Evolutionary conservation across 2,329 filamentous ascomycete species (phyloP), one percentile per base, ranked within the genome.

Genomic region (Grosmannia huntii): DNA sequence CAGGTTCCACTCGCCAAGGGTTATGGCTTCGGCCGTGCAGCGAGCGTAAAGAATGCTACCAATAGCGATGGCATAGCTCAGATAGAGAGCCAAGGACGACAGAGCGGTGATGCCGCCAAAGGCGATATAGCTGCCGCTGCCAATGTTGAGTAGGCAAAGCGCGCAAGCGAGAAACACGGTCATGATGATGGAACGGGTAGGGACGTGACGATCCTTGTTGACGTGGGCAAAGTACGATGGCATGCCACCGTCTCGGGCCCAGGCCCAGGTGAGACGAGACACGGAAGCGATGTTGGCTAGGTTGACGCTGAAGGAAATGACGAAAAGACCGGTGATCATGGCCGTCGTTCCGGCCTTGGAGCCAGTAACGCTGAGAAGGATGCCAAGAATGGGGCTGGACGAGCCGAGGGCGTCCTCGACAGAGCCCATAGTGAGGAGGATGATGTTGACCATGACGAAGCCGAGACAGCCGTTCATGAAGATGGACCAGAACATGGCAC

Each of bases 201-300:
- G 73, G 48, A 72, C 68, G 48, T 66, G 64, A 44, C 66, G 65
- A 6, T 64, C 67, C 6, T 61, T 62, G 57, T 70, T 68, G 51
- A 73, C 60, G 41, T 60, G 25, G 28, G 56, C 50, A 51, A 64
- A 64, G 16, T 51, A 60, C 14, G 44, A 48, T 3, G 61, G 60
- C 41, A 62, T 54, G 6, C 73, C 76, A 3, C 73, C 73, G 57
- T 79, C 76, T 5, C 72, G 65, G 14, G 76, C 72, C 68, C 76
- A 79, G 0, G 73, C 73, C 76, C 76, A 79, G 0, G 74, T 73
- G 1, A 78, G 64, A 3, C 76, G 72, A 0, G 75, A 75, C 0
- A 73, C 73, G 0, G 75, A 77, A 0, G 76, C 75, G 2, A 77
- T 68, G 41, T 69, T 69, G 36, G 70, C 72, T 55, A 75, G 71